Evolutionary conservation across 2,329 filamentous ascomycete genomes (phyloP).

Genomic region (Colletotrichum sp.): DNA sequence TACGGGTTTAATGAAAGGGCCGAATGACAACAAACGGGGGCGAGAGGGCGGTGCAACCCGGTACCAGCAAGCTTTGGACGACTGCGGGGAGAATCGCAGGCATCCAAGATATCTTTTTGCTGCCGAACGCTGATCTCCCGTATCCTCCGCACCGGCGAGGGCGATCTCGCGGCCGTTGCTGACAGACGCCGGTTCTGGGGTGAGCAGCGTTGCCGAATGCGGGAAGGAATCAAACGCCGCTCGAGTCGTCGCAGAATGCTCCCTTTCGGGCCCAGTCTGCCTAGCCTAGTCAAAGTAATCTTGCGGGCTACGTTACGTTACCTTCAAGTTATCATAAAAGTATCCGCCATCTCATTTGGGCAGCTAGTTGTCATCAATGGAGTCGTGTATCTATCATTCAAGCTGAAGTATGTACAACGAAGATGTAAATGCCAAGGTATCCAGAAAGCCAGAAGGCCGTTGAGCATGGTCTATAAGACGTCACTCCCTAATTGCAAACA

Average conservation of each 20-base stretch:
- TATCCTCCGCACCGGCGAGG: background rate
- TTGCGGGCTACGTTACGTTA: background rate
- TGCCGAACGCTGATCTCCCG: background rate
- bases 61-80: background rate
- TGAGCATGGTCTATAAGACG: background rate
- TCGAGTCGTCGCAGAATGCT: background rate
- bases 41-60: background rate
- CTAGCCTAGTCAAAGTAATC: background rate
- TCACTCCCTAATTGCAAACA: background rate
- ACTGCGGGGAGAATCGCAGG: background rate
- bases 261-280: background rate
- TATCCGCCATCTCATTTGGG: background rate
- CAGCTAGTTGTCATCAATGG: background rate
- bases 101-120: background rate
- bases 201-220: background rate
- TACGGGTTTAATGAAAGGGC: background rate
- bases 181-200: background rate
- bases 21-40: background rate
- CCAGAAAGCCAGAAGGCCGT: background rate
- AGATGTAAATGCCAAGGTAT: background rate
- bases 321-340: background rate
- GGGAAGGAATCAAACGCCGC: background rate
- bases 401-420: background rate
- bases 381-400: background rate
- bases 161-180: slow-evolving; percentile 2